Percentiles rank a stretch among this genome's conserved stretches.
Conservation (phyloP, 2,329 filamentous ascomycete genomes). For the Pseudopithomyces maydicus region DNA sequence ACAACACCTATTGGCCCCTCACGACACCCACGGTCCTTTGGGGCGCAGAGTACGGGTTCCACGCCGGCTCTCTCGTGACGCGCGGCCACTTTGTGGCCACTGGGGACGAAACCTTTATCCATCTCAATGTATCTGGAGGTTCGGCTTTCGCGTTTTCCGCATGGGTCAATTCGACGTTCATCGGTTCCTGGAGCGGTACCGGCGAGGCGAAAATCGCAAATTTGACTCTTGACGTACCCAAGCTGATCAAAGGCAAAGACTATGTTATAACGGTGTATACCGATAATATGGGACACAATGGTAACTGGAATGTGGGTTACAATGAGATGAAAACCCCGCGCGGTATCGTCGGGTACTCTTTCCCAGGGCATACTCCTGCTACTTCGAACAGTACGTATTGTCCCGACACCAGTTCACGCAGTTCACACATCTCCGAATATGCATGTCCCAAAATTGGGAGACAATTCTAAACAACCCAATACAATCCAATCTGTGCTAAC, state of each 20-base stretch:
- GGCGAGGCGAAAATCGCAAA: slow-evolving; percentile 56
- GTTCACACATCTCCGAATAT: no score
- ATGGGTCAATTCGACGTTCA: slow-evolving; percentile 66
- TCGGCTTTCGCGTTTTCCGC: slow-evolving; percentile 67
- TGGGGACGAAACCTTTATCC: slow-evolving; percentile 62
- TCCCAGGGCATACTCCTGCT: slow-evolving; percentile 52
- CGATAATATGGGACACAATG: slow-evolving; percentile 73
- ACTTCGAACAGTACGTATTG: slow-evolving; percentile 11
- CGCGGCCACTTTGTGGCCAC: slow-evolving; percentile 70
- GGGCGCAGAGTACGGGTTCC: slow-evolving; percentile 72
- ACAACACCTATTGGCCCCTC: slow-evolving; percentile 53
- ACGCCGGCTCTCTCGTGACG: slow-evolving; percentile 69
- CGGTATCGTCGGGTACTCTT: slow-evolving; percentile 64
- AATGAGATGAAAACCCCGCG: slow-evolving; percentile 63
- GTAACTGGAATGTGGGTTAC: slow-evolving; percentile 60
- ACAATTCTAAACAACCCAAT: no score
- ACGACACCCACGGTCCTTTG: slow-evolving; percentile 59
- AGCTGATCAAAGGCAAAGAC: slow-evolving; percentile 53
- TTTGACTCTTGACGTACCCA: slow-evolving; percentile 60
- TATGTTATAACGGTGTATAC: slow-evolving; percentile 71
- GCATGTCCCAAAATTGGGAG: no score
- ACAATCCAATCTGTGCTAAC: no score
- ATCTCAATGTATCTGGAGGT: slow-evolving; percentile 66
- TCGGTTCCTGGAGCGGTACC: slow-evolving; percentile 67
- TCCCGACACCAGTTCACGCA: no score